These are phyloP conservation scores for Trichosporon asahii DNA, from an alignment of 1,284 basidiomycete species.

Conservation along the genomic window DNA sequence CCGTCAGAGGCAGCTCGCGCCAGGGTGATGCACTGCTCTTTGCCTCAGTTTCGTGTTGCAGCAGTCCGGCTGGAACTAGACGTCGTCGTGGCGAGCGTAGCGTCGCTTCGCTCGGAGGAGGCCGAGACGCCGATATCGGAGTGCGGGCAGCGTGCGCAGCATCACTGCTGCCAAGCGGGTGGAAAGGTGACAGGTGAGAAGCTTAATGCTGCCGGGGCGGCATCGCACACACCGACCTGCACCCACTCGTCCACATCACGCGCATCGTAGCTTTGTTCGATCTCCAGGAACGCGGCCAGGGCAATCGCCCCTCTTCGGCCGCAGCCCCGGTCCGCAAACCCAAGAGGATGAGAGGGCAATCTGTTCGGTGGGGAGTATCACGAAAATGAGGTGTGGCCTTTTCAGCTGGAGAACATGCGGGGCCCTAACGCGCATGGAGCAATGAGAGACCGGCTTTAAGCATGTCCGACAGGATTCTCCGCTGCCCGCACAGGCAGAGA, in stretches of 20 bases:
- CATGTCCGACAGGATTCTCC: conserved; percentile 8
- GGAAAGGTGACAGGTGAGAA: background rate
- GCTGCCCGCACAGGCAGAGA: background rate
- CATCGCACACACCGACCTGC: background rate
- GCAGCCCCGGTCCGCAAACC: background rate
- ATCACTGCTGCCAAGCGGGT: background rate
- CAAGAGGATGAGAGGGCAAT: background rate
- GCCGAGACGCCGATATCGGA: background rate
- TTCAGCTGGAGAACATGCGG: background rate
- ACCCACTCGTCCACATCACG: background rate
- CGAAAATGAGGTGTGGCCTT: background rate
- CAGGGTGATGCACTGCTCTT: background rate
- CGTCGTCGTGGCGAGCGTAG: background rate
- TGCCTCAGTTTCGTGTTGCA: background rate
- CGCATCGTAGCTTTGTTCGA: background rate
- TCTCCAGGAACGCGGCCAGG: conserved; percentile 1
- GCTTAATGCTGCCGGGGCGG: background rate
- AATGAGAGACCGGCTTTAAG: conserved; percentile 7
- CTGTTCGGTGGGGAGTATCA: background rate
- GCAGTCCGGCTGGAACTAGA: background rate
- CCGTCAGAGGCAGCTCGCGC: background rate
- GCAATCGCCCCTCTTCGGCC: background rate
- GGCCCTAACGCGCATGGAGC: background rate
- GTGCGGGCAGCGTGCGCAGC: background rate
- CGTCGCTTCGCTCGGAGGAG: background rate